phyloP scores from a whole-genome alignment of 495 filamentous ascomycete species.

The Xylaria scruposa region DNA sequence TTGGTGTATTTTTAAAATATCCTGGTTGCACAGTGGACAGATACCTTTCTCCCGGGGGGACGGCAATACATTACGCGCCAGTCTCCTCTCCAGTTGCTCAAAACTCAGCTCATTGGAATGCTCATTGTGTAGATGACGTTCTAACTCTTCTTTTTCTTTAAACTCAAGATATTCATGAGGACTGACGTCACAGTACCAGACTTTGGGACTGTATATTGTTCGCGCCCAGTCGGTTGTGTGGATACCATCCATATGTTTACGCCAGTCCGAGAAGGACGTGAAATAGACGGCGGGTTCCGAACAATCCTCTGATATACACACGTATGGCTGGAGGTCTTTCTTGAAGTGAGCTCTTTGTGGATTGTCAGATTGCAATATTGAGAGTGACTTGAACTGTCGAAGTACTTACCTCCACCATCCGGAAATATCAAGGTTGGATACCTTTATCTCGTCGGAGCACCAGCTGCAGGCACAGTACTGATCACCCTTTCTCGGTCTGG shows the following conservation, averaged over 20 bases:
- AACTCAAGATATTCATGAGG: not conserved
- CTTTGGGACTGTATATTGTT: not conserved
- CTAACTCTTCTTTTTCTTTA: not conserved
- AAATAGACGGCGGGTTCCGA: not conserved
- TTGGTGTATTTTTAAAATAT: not conserved
- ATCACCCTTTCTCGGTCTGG: not conserved
- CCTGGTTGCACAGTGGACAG: not conserved
- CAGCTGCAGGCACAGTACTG: not conserved
- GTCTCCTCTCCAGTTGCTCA: not conserved
- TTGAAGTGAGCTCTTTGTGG: not conserved
- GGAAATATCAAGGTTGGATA: not conserved
- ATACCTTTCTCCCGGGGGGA: not conserved
- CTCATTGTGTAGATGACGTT: not conserved
- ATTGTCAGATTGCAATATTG: not conserved
- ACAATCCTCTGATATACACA: slow-evolving; percentile 1
- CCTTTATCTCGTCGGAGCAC: not conserved
- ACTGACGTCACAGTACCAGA: not conserved
- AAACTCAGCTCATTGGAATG: not conserved
- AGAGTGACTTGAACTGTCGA: not conserved
- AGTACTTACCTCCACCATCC: slow-evolving; percentile 7
- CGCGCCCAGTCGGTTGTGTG: not conserved
- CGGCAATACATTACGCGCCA: not conserved
- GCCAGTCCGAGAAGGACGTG: not conserved
- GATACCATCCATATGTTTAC: not conserved
- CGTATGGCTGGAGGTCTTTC: slow-evolving; percentile 1